Base-by-base conservation (phyloP, 2,329 filamentous ascomycete species). In the Penicillium sp. region DNA sequence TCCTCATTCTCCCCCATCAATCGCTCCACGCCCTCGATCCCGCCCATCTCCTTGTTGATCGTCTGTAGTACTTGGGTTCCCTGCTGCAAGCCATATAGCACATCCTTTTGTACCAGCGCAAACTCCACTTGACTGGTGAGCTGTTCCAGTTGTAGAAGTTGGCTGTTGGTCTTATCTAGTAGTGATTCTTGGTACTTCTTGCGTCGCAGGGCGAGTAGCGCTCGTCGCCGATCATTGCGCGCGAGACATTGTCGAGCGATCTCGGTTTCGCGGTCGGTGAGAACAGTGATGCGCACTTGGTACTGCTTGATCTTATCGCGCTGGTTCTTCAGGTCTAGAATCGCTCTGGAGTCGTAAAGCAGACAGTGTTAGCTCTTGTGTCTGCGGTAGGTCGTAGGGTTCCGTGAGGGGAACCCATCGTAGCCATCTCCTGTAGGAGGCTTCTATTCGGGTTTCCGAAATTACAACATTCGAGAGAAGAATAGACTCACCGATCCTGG, bases 121-220 rank as follows among this genome's bases (percentile, higher is more conserved):
- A 98, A 98, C 73, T 98, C 93, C 63, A 98, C 90, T 67, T 84
- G 90, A 47, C 83, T 82, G 7, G 89, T 93, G 59, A 98, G 76
- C 66, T 89, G 84, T 75, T 98, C 91, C 18, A 98, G 78, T 72
- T 96, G 89, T 58, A 88, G 89, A n/a, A 98, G 81, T 74, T 97
- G 92, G 49, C 83, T 82, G 72, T 98, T 92, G 10, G 92, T 96
- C 75, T 95, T 92, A 53, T 81, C 78, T 10, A 97, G 80, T 20
- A 97, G 79, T 24, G 88, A 86, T 70, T 97, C 88, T 70, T 98
- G 93, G 77, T 95, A 97, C 71, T 97, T 98, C 75, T 96, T 96
- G 60, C 91, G 83, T 49, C 93, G 86, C 53, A 98, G 80, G 1
- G 93, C 93, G 28, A 97, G 80, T 20, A 96, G 80, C 1, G 93